These are phyloP conservation scores for Colletotrichum destructivum DNA, from an alignment of 2,329 filamentous ascomycete species.

Conservation along the genomic window DNA sequence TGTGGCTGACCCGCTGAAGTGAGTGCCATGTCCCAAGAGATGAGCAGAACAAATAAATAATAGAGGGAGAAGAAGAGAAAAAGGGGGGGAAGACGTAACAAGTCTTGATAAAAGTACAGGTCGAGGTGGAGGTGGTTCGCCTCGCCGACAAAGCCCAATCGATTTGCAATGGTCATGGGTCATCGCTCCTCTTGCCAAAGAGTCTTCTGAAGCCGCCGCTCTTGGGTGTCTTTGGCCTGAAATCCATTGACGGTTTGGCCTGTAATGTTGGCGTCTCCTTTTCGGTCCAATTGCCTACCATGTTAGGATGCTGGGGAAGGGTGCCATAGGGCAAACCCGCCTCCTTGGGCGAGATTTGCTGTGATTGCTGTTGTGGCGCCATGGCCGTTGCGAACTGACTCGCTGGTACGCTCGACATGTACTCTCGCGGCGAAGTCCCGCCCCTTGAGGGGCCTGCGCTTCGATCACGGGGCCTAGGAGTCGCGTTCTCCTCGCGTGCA, in stretches of 20 bases:
- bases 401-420: constrained; percentile 35
- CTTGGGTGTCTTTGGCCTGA: constrained; percentile 52
- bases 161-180: constrained; percentile 19
- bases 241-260: constrained; percentile 44
- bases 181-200: constrained; percentile 53
- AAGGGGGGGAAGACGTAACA: background rate
- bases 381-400: constrained; percentile 38
- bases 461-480: constrained; percentile 24
- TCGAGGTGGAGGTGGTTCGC: background rate
- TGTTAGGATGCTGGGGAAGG: constrained; percentile 40
- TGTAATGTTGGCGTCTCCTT: constrained; percentile 42
- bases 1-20: background rate
- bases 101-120: constrained; percentile 8
- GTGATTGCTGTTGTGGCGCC: constrained; percentile 33
- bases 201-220: constrained; percentile 57
- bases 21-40: too few species aligned
- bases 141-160: background rate
- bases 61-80: background rate
- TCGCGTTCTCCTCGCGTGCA: constrained; percentile 31
- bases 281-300: constrained; percentile 29
- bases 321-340: constrained; percentile 37
- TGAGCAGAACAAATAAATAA: too few species aligned
- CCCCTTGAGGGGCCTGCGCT: constrained; percentile 33
- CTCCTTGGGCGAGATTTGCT: constrained; percentile 36
- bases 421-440: constrained; percentile 28